phyloP scores from a whole-genome alignment of 306 rosid genomes.

The Gynostemma pentaphyllum region DNA sequence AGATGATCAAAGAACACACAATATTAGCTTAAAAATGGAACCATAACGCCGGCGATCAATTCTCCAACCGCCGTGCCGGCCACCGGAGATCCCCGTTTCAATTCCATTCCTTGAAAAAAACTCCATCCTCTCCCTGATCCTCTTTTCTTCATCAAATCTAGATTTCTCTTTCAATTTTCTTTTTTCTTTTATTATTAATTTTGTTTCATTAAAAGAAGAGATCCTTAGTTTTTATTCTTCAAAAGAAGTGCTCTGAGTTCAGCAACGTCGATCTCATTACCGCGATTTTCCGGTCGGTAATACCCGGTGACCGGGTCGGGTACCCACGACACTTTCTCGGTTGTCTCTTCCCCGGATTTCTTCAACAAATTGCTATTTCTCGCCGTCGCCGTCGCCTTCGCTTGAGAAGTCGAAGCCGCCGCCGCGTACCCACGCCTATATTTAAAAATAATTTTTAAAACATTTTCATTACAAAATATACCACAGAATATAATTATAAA shows the following conservation, averaged over 20 bases:
- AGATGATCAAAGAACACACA: too few relatives aligned
- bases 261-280: constrained; percentile 46
- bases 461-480: too few relatives aligned
- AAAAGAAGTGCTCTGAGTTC: constrained; percentile 60
- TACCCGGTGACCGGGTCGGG: constrained; percentile 82
- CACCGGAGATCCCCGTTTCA: too few relatives aligned
- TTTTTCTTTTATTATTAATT: not conserved
- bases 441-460: too few relatives aligned
- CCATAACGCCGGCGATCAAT: too few relatives aligned
- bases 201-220: not conserved
- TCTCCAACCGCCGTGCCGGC: too few relatives aligned
- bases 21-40: too few relatives aligned
- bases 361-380: constrained; percentile 12
- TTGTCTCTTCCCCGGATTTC: constrained; percentile 31
- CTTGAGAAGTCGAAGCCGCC: constrained; percentile 16
- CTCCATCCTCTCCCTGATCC: not conserved
- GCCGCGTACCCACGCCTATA: constrained; percentile 59
- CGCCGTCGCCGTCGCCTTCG: constrained; percentile 12
- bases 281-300: constrained; percentile 52
- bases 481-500: too few relatives aligned
- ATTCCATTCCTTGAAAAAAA: too few relatives aligned
- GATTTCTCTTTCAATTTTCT: not conserved
- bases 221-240: constrained; percentile 17
- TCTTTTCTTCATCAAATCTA: not conserved
- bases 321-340: constrained; percentile 57